Percentiles rank a stretch among this genome's conserved stretches.
These are phyloP conservation scores for Beauveria sp. DNA, from an alignment of 2,329 filamentous ascomycete species.

Conservation along the genomic window DNA sequence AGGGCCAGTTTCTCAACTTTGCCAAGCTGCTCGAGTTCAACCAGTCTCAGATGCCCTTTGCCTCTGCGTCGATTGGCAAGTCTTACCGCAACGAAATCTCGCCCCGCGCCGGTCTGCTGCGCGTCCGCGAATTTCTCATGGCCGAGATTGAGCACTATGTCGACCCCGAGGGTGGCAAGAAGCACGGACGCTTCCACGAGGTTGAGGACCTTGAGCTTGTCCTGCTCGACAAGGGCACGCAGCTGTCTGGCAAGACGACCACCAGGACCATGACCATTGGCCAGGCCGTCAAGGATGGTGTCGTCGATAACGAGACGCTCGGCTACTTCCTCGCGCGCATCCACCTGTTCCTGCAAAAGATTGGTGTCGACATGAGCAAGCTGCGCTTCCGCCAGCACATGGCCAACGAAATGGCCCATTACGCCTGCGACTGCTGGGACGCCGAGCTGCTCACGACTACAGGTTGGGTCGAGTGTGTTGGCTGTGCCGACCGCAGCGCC, in stretches of 20 bases:
- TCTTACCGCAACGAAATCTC: slow-evolving; percentile 99
- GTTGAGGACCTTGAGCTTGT: slow-evolving; percentile 77
- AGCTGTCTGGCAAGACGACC: slow-evolving; percentile 77
- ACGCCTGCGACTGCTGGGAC: slow-evolving; percentile 96
- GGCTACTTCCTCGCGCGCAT: slow-evolving; percentile 97
- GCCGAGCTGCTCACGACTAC: slow-evolving; percentile 85
- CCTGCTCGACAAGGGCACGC: slow-evolving; percentile 76
- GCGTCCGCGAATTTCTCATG: slow-evolving; percentile 97
- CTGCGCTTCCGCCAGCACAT: slow-evolving; percentile 97
- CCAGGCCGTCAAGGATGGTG: slow-evolving; percentile 70
- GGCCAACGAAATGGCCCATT: slow-evolving; percentile 72
- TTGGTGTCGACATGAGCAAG: slow-evolving; percentile 82
- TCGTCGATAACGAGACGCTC: slow-evolving; percentile 95
- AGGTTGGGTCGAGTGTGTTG: slow-evolving; percentile 97
- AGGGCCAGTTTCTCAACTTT: slow-evolving; percentile 98
- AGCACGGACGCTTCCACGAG: slow-evolving; percentile 80
- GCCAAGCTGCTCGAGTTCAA: slow-evolving; percentile 95
- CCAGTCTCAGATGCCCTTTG: slow-evolving; percentile 91
- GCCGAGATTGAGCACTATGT: slow-evolving; percentile 99
- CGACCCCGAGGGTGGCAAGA: slow-evolving; percentile 90
- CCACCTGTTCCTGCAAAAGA: slow-evolving; percentile 78
- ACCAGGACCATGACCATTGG: slow-evolving; percentile 70
- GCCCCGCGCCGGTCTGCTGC: slow-evolving; percentile 79
- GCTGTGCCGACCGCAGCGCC: slow-evolving; percentile 89
- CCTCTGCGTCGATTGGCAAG: slow-evolving; percentile 93